phyloP scores from a whole-genome alignment of 2,329 filamentous ascomycete genomes.

The Cylindrodendrum hubeiense region DNA sequence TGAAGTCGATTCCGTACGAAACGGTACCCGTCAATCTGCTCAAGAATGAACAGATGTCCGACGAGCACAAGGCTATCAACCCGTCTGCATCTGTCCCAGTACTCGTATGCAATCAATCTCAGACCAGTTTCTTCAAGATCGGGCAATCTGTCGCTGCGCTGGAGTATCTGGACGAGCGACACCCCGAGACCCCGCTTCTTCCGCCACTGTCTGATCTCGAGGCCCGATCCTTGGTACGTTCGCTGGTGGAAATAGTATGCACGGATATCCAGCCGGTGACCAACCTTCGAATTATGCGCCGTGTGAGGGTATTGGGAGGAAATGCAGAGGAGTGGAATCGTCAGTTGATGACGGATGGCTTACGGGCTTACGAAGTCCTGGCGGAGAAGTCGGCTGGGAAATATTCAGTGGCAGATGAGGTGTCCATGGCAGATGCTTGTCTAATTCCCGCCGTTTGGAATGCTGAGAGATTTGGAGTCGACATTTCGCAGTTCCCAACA shows the following conservation, averaged over 20 bases:
- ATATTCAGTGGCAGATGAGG: conserved; percentile 67
- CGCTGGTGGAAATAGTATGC: conserved; percentile 66
- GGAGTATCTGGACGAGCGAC: conserved; percentile 71
- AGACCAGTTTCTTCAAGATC: conserved; percentile 53
- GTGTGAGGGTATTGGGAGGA: conserved; percentile 58
- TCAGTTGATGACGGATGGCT: conserved; percentile 63
- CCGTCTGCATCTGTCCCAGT: conserved; percentile 68
- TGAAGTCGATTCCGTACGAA: conserved; percentile 65
- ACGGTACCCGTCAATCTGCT: conserved; percentile 65
- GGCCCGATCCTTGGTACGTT: conserved; percentile 63
- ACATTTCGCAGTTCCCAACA: conserved; percentile 61
- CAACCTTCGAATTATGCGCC: conserved; percentile 65
- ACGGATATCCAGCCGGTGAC: conserved; percentile 72
- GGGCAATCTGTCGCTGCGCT: conserved; percentile 71
- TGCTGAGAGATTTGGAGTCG: conserved; percentile 66
- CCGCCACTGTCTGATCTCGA: conserved; percentile 59
- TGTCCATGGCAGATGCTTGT: conserved; percentile 70
- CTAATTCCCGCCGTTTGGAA: conserved; percentile 70
- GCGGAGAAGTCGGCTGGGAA: conserved; percentile 54
- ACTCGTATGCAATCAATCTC: conserved; percentile 54
- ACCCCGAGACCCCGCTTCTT: conserved; percentile 59
- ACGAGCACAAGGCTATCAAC: conserved; percentile 61
- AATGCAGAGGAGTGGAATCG: conserved; percentile 63
- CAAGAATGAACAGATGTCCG: conserved; percentile 62
- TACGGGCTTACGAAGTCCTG: conserved; percentile 68